Percentiles rank a stretch among this genome's conserved stretches.
Conservation (phyloP, 768 basidiomycete genomes). For the Naganishia vishniacii region DNA sequence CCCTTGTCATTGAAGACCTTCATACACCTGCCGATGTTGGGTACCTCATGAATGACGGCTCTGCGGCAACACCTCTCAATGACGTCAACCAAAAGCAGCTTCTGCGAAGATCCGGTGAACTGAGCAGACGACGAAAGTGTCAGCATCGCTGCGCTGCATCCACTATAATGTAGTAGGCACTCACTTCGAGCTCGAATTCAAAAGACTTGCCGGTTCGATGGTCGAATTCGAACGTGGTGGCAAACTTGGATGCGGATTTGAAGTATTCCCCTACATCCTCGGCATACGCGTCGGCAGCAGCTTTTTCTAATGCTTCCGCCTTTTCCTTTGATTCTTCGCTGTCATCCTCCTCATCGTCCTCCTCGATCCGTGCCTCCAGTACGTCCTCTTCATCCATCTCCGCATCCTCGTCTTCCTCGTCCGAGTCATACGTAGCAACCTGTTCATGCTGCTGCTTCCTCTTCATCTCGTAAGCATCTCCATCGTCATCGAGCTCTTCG, state of each 20-base stretch:
- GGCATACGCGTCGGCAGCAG: constrained; percentile 32
- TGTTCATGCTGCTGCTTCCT: constrained; percentile 50
- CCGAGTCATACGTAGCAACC: constrained; percentile 57
- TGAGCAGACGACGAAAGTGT: constrained; percentile 44
- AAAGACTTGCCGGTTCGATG: constrained; percentile 54
- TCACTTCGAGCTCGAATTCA: constrained; percentile 76
- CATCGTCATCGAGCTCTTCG: constrained; percentile 55
- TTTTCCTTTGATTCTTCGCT: constrained; percentile 33
- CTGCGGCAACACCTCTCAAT: constrained; percentile 78
- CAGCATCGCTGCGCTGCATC: neutral
- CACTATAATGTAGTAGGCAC: constrained; percentile 36
- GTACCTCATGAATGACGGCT: constrained; percentile 82
- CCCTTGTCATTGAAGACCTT: constrained; percentile 47
- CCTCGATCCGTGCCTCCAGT: constrained; percentile 49
- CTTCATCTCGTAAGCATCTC: constrained; percentile 54
- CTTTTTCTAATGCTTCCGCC: constrained; percentile 29
- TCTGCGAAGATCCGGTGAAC: constrained; percentile 84
- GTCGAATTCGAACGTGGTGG: constrained; percentile 68
- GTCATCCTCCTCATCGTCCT: constrained; percentile 45
- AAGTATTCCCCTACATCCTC: constrained; percentile 45
- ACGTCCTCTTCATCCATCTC: constrained; percentile 72
- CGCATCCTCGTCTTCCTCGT: constrained; percentile 60
- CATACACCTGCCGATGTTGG: constrained; percentile 73
- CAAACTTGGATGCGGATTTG: constrained; percentile 58
- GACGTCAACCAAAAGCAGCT: constrained; percentile 86